These are phyloP conservation scores for Exutisphaerella laricina DNA, from an alignment of 2,329 filamentous ascomycete genomes.

Conservation along the genomic window DNA sequence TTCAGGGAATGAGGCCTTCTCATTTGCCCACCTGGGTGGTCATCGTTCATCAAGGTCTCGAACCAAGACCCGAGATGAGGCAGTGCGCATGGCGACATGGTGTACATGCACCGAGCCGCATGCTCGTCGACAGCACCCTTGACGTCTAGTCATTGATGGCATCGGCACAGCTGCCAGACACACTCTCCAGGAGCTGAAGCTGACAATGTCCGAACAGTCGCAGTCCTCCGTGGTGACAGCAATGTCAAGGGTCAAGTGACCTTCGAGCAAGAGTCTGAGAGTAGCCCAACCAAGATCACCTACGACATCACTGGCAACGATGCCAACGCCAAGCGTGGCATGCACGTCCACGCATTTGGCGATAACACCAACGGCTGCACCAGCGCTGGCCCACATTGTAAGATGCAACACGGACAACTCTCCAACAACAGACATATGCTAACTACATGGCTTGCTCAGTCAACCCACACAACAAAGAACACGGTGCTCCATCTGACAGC, in stretches of 20 bases:
- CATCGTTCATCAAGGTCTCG: slow-evolving; percentile 21
- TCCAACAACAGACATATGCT: no score
- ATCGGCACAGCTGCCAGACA: neutral
- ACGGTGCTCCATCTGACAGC: slow-evolving; percentile 78
- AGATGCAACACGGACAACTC: slow-evolving; percentile 35
- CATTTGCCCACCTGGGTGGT: slow-evolving; percentile 13
- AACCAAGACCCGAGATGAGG: neutral
- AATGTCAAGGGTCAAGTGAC: slow-evolving; percentile 88
- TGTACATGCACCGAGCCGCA: slow-evolving; percentile 1
- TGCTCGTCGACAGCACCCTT: neutral
- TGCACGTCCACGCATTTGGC: slow-evolving; percentile 98
- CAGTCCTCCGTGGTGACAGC: slow-evolving; percentile 95
- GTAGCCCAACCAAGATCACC: slow-evolving; percentile 73
- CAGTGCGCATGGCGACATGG: neutral
- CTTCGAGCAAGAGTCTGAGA: slow-evolving; percentile 89
- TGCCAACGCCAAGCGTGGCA: slow-evolving; percentile 90
- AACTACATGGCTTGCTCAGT: slow-evolving; percentile 51
- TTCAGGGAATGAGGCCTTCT: slow-evolving; percentile 15
- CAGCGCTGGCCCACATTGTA: slow-evolving; percentile 95
- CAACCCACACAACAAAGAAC: slow-evolving; percentile 90
- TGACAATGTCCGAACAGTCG: slow-evolving; percentile 55
- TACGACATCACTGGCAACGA: slow-evolving; percentile 93
- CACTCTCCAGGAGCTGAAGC: no score
- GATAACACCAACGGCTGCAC: slow-evolving; percentile 99
- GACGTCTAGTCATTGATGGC: no score